Conservation (phyloP, 1,139 yeast species). For the Saccharomyces hybrid region DNA sequence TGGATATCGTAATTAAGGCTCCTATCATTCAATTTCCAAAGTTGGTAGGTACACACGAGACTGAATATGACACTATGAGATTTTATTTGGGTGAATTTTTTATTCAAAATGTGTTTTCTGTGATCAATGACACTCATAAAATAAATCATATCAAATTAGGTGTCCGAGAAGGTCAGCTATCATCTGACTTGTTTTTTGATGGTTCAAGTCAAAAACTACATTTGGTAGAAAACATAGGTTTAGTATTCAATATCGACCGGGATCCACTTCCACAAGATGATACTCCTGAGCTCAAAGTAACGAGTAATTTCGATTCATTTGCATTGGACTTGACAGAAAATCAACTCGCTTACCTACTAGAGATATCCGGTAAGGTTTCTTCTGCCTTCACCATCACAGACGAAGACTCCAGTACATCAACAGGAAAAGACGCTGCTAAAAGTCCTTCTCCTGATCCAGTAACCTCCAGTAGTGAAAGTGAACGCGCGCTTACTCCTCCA, state of each 20-base stretch:
- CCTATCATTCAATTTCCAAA: conserved; percentile 80
- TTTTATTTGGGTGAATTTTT: conserved; percentile 79
- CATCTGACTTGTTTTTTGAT: conserved; percentile 51
- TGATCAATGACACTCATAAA: conserved; percentile 24
- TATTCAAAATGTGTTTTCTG: conserved; percentile 53
- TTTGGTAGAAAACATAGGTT: conserved; percentile 63
- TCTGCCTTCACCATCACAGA: conserved; percentile 38
- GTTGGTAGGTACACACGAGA: conserved; percentile 37
- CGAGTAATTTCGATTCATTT: conserved; percentile 60
- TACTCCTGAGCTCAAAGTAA: conserved; percentile 47
- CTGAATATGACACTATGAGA: conserved; percentile 52
- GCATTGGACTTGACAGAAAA: conserved; percentile 66
- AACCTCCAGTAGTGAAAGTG: background rate
- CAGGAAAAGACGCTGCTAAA: background rate
- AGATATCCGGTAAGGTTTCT: conserved; percentile 50
- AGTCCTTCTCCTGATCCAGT: background rate
- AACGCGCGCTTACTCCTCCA: background rate
- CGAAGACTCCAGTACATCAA: background rate
- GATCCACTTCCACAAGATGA: conserved; percentile 38
- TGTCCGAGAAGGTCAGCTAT: conserved; percentile 58
- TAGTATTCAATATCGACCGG: conserved; percentile 55
- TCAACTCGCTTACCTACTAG: conserved; percentile 57
- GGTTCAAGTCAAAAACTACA: conserved; percentile 47
- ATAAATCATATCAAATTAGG: conserved; percentile 58
- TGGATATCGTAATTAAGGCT: conserved; percentile 66